Conservation (phyloP, 2,329 filamentous ascomycete genomes). For the Diaporthe sp. region DNA sequence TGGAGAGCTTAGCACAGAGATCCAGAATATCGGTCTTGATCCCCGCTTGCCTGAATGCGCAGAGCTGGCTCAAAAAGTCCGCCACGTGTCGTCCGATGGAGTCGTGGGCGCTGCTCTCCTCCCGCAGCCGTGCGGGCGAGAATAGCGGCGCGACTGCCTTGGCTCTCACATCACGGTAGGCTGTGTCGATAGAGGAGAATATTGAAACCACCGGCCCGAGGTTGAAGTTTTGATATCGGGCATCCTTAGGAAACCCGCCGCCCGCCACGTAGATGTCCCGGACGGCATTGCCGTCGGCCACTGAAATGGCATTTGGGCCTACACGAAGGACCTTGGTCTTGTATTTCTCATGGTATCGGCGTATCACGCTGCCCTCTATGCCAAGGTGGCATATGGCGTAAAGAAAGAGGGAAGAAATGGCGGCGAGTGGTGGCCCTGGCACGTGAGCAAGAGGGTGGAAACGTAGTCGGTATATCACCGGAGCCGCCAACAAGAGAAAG, state of each 20-base stretch:
- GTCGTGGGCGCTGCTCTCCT: background rate
- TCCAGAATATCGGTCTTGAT: constrained; percentile 34
- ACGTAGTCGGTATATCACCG: constrained; percentile 22
- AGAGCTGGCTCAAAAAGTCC: constrained; percentile 4
- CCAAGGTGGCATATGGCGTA: constrained; percentile 44
- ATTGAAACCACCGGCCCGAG: constrained; percentile 68
- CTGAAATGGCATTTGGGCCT: constrained; percentile 55
- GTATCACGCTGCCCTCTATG: constrained; percentile 43
- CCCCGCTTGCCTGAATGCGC: background rate
- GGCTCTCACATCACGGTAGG: constrained; percentile 58
- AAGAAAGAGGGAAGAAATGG: constrained; percentile 39
- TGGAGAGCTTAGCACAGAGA: constrained; percentile 29
- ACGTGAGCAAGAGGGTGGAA: constrained; percentile 42
- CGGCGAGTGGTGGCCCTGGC: constrained; percentile 31
- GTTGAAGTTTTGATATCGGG: constrained; percentile 68
- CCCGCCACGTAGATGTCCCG: constrained; percentile 64
- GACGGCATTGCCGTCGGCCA: constrained; percentile 60
- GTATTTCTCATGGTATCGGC: constrained; percentile 35
- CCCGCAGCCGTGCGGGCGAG: constrained; percentile 52
- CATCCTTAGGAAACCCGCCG: constrained; percentile 67
- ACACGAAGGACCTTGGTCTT: constrained; percentile 50
- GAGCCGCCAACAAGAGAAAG: background rate
- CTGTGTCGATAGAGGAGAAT: constrained; percentile 61
- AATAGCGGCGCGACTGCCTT: constrained; percentile 66
- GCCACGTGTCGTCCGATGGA: constrained; percentile 2